Base-by-base conservation (phyloP, 2,329 filamentous ascomycete species). In the Claviceps africana region DNA sequence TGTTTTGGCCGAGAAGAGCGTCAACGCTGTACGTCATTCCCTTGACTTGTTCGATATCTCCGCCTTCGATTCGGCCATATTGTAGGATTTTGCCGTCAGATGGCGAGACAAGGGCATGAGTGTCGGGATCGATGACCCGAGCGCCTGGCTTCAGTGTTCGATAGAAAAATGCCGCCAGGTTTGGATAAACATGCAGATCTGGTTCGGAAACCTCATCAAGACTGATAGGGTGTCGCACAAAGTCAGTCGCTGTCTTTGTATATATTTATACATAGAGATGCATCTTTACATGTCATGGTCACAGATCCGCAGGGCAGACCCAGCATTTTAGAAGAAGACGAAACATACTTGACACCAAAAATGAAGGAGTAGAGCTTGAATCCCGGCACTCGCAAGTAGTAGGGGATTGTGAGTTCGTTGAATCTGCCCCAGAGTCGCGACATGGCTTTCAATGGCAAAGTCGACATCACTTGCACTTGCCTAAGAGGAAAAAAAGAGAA, bases 1-100 rank as follows among this genome's bases (percentile, higher is more conserved):
- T 78, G 55, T 74, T 73, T 57, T 79, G 82, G 50, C 93, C 93
- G 2, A 98, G 77, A 1, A 98, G 77, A 8, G 93, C 90, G 65
- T 98, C 93, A 51, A 98, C 79, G 58, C 85, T 95, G 70, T 98
- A 98, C 1, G 93, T 98, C 77, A 98, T 93, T 55, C 93, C 93
- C 70, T 98, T 98, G 57, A 98, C 91, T 70, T 98, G 93, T 67
- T 98, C 93, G 44, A 98, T 94, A 63, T 96, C 88, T 47, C 91
- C 90, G 61, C 90, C 82, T 62, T 94, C 85, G 53, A 98, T 96
- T 60, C 82, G 83, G 11, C 93, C 93, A 60, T 89, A 96, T 61
- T 97, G 91, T 28, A 98, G 78, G 46, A 98, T 78, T 57, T 86
- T 85, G 47, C 93, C 93, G 66, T 98, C 93, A 5, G 93, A 82